Percentiles rank a stretch among this genome's conserved stretches.
phyloP scores from a whole-genome alignment of 2,329 filamentous ascomycete species.

The Xylaria sp. region DNA sequence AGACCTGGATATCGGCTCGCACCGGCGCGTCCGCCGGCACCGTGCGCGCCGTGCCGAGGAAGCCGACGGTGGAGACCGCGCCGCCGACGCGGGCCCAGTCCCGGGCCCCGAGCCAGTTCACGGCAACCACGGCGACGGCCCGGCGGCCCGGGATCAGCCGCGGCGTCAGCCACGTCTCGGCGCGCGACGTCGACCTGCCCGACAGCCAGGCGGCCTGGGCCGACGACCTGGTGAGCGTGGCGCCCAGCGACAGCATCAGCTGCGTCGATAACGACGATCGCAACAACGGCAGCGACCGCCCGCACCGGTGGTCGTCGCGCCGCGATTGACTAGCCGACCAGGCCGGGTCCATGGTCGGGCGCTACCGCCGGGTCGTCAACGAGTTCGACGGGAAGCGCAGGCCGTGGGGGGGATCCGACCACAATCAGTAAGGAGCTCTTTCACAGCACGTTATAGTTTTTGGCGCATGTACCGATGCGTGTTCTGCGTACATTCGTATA shows the following conservation, averaged over 20 bases:
- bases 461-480: not conserved
- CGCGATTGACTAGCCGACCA: slow-evolving; percentile 6
- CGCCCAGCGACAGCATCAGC: slow-evolving; percentile 64
- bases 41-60: slow-evolving; percentile 35
- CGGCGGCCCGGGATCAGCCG: slow-evolving; percentile 19
- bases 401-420: slow-evolving; percentile 19
- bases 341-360: slow-evolving; percentile 14
- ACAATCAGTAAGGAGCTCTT: not conserved
- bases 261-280: slow-evolving; percentile 67
- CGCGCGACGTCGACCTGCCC: slow-evolving; percentile 45
- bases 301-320: slow-evolving; percentile 24
- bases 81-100: slow-evolving; percentile 20
- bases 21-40: slow-evolving; percentile 44
- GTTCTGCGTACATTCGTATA: not conserved
- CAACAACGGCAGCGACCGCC: slow-evolving; percentile 57
- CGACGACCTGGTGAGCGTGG: slow-evolving; percentile 56
- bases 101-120: slow-evolving; percentile 19
- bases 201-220: slow-evolving; percentile 46
- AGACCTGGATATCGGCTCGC: slow-evolving; percentile 49
- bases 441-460: no score
- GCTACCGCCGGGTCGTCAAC: slow-evolving; percentile 19
- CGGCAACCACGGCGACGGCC: slow-evolving; percentile 11
- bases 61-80: slow-evolving; percentile 42
- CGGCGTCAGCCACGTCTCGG: slow-evolving; percentile 32
- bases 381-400: slow-evolving; percentile 22